Base-by-base conservation (phyloP, 495 filamentous ascomycete genomes). In the Margaritispora aquatica region DNA sequence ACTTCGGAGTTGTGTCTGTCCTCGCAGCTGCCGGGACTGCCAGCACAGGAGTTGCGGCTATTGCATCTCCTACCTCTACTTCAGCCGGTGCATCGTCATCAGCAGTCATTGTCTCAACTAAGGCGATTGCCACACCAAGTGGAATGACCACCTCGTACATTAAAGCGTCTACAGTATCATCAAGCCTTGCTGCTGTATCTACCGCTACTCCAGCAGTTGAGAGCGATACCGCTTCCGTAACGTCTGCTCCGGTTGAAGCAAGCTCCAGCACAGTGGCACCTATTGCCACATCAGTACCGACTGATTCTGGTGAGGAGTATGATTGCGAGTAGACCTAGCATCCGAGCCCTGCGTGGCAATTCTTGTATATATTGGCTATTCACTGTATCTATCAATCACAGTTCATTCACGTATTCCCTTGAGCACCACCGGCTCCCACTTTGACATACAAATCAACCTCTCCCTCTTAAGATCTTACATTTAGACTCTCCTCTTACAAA, bases 1-100 rank as follows among this genome's bases (percentile, higher is more conserved):
- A 80, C 60, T 63, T 66, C 49, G 75, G 62, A n/a, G 68, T 74
- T 23, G 63, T 64, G 13, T 52, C 56, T 8, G 72, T 63, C 9
- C 54, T 74, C 2, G 23, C 47, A 9, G 48, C 47, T n/a, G 27
- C 26, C 10, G 44, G 27, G 3, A 61, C 51, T 20, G 24, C 49
- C 1, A 54, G 41, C 19, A 29, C 51, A 53, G 29, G 47, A 23
- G 9, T 5, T 8, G 26, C 47, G 13, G 47, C 24, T n/a, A 10
- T 22, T 17, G n/a, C 17, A 7, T n/a, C 17, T n/a, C n/a, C n/a
- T n/a, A n/a, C n/a, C n/a, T n/a, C n/a, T n/a, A n/a, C n/a, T 9
- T 47, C 44, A 19, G 21, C 47, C 13, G 8, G 5, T 7, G 20
- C 4, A 2, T 23, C 47, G 2, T 50, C 47, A 26, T 24, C 47